Percentiles rank a stretch among this genome's conserved stretches.
Evolutionary conservation across 257 asterid genomes (phyloP).

Genomic region (Solanum sitiens): DNA sequence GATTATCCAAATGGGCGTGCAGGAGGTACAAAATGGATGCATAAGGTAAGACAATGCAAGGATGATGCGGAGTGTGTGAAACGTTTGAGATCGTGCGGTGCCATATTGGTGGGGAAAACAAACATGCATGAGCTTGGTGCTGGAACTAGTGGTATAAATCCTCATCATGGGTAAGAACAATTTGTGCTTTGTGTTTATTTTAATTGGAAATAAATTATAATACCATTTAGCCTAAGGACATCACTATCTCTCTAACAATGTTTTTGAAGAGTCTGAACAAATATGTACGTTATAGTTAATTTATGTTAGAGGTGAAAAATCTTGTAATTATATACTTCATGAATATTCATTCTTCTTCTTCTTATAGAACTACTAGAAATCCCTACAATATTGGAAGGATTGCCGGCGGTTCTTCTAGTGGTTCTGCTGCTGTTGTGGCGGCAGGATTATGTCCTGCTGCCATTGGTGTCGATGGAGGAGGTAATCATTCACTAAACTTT

Average conservation of each 20-base stretch:
- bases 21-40: constrained; percentile 96
- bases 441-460: constrained; percentile 94
- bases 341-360: neutral
- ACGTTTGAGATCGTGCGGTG: constrained; percentile 75
- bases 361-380: constrained; percentile 54
- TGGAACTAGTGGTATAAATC: constrained; percentile 91
- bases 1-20: neutral
- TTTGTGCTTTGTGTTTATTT: neutral
- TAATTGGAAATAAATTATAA: neutral
- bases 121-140: constrained; percentile 98
- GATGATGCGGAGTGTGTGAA: constrained; percentile 68
- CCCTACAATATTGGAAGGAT: constrained; percentile 58
- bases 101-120: constrained; percentile 78
- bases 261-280: too few species aligned
- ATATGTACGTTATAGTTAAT: neutral
- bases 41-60: constrained; percentile 48
- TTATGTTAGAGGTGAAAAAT: neutral
- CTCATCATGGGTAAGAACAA: constrained; percentile 70
- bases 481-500: constrained; percentile 11
- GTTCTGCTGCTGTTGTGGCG: constrained; percentile 91
- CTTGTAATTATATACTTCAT: neutral
- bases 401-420: constrained; percentile 94
- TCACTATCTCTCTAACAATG: neutral
- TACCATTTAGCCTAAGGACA: neutral
- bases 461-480: constrained; percentile 97